Base-by-base conservation (phyloP, 2,329 filamentous ascomycete species). In the Microsporum ferrugineum region DNA sequence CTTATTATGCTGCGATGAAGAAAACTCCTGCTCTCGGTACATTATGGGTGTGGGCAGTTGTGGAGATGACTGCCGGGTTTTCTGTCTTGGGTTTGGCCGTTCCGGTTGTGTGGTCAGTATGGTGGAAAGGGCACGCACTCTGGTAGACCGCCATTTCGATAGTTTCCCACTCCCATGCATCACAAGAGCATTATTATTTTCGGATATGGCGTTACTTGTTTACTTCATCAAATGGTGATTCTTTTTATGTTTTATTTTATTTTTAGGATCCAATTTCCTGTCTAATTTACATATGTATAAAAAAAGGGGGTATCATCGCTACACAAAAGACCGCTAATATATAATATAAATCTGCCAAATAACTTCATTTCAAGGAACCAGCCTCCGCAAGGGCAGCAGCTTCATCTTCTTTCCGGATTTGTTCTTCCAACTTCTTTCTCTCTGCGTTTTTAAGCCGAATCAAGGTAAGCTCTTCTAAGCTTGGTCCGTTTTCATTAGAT, bases 1-100 rank as follows among this genome's bases (percentile, higher is more conserved):
- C 87, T 3, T 97, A 96, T 69, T 84, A 95, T 67, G 88, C 88
- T 5, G 85, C 95, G 23, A 91, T 97, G 89, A 95, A 96, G 77
- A 85, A 84, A 65, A 88, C 91, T 0, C 94, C 94, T n/a, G 86
- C 91, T 3, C 73, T 96, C 12, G 94, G 90, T 0, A 92, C 89
- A 45, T 73, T 97, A 17, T 97, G 92, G 91, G 82, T 97, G 3
- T 97, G 92, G 91, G 85, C 88, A 36, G 86, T 97, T 27, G 81
- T 97, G 55, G 94, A 99, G 76, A 81, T 96, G 75, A 82, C 89
- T 60, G 77, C 95, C 45, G 69, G 79, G 0, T 85, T 82, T 68
- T 88, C 88, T 0, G 76, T 86, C 29, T 68, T 76, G n/a, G 83
- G 80, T 51, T 73, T 82, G 27, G 60, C 76, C 45, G 71, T 76